Evolutionary conservation across 768 basidiomycete species (phyloP).

Genomic region (Basidioascus undulatus): DNA sequence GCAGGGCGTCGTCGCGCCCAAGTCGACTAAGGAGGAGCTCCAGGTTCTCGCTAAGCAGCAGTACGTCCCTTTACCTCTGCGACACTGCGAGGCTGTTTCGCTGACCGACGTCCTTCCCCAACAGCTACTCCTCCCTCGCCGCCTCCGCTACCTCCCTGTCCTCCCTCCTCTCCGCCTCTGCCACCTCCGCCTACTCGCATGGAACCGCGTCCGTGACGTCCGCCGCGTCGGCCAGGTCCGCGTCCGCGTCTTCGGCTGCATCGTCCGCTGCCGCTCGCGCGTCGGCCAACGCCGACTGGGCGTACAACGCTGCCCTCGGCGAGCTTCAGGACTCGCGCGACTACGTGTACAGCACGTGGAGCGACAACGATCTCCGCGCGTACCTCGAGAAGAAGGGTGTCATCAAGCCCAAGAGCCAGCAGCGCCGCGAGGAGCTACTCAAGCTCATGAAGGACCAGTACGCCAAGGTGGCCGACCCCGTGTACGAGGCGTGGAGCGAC

Average conservation of each 20-base stretch:
- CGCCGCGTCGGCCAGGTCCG: conserved; percentile 13
- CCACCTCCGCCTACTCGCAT: conserved; percentile 8
- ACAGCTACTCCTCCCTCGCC: conserved; percentile 20
- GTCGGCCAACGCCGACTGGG: neutral
- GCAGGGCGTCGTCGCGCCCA: conserved; percentile 64
- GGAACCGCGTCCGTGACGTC: conserved; percentile 15
- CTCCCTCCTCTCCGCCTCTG: conserved; percentile 15
- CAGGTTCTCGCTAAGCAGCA: conserved; percentile 48
- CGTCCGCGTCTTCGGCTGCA: neutral
- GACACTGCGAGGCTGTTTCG: neutral
- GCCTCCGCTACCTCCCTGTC: conserved; percentile 18
- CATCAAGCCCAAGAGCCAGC: conserved; percentile 35
- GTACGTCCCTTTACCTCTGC: conserved; percentile 9
- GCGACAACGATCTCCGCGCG: conserved; percentile 29
- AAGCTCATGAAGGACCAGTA: conserved; percentile 45
- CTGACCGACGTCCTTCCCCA: neutral
- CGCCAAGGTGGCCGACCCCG: conserved; percentile 31
- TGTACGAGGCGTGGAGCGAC: conserved; percentile 72
- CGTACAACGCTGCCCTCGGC: neutral
- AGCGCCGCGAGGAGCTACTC: conserved; percentile 41
- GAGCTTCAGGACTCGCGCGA: conserved; percentile 62
- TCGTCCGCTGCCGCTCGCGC: neutral
- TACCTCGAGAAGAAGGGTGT: conserved; percentile 58
- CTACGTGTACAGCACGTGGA: conserved; percentile 71
- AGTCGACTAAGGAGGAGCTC: conserved; percentile 54